phyloP scores from a whole-genome alignment of 2,329 filamentous ascomycete species.

The Grosmannia serpens region DNA sequence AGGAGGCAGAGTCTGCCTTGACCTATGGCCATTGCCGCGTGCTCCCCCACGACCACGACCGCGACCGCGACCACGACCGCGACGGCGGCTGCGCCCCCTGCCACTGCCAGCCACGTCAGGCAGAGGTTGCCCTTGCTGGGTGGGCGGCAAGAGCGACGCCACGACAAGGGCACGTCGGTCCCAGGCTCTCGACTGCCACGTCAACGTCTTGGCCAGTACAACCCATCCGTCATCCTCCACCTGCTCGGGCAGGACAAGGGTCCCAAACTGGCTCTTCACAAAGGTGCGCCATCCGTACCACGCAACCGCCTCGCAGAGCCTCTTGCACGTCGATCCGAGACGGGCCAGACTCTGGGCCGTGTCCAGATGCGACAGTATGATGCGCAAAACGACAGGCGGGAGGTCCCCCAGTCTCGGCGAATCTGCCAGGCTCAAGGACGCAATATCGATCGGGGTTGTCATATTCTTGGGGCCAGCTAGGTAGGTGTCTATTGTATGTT shows the following conservation, averaged over 20 bases:
- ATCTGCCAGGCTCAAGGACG: not conserved
- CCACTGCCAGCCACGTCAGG: conserved; percentile 10
- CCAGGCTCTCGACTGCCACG: conserved; percentile 41
- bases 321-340: conserved; percentile 27
- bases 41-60: conserved; percentile 11
- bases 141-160: conserved; percentile 17
- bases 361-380: conserved; percentile 34
- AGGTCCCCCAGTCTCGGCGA: not conserved
- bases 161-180: conserved; percentile 33
- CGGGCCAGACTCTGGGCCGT: conserved; percentile 34
- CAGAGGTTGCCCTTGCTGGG: conserved; percentile 7
- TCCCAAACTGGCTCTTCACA: conserved; percentile 31
- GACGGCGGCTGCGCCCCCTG: conserved; percentile 12
- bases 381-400: conserved; percentile 27
- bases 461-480: no score
- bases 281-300: conserved; percentile 38
- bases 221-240: conserved; percentile 19
- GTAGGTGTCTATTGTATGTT: no score
- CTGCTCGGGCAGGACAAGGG: conserved; percentile 21
- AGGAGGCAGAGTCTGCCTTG: conserved; percentile 10
- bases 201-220: conserved; percentile 30
- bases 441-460: not conserved
- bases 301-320: conserved; percentile 25
- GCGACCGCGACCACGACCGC: conserved; percentile 30
- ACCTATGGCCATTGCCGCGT: not conserved